A percentile compares a stretch with the other conserved stretches of the same genome.
Conservation (phyloP, 2,329 filamentous ascomycete species). For the Monosporascus sp. region DNA sequence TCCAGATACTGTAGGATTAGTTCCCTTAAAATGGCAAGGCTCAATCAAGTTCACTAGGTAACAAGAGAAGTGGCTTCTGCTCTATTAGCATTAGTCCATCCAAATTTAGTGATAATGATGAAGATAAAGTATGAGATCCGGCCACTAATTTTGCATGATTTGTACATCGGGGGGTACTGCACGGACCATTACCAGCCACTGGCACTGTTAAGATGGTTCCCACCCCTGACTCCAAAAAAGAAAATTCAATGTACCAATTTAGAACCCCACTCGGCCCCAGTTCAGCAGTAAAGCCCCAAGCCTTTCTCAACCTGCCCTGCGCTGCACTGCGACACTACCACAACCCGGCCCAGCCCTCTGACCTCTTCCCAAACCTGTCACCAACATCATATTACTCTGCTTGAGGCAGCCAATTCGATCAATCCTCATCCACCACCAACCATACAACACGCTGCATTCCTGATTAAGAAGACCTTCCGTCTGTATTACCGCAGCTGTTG, state of each 20-base stretch:
- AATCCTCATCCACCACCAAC: neutral
- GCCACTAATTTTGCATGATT: neutral
- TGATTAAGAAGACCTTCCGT: neutral
- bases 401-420: neutral
- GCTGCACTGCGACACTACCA: too few species aligned
- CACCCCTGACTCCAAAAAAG: too few species aligned
- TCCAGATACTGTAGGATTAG: too few species aligned
- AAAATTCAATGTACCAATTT: too few species aligned
- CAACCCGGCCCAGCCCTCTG: neutral
- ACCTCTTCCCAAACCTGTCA: neutral
- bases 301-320: too few species aligned
- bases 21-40: too few species aligned
- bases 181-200: slow-evolving; percentile 1
- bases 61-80: too few species aligned
- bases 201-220: neutral
- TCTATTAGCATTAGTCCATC: too few species aligned
- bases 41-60: too few species aligned
- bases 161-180: neutral
- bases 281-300: too few species aligned
- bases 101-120: too few species aligned
- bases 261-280: too few species aligned
- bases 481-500: neutral
- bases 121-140: neutral
- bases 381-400: neutral
- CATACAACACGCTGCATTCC: neutral